phyloP scores from a whole-genome alignment of 768 basidiomycete species.

The Tricholoma furcatifolium region DNA sequence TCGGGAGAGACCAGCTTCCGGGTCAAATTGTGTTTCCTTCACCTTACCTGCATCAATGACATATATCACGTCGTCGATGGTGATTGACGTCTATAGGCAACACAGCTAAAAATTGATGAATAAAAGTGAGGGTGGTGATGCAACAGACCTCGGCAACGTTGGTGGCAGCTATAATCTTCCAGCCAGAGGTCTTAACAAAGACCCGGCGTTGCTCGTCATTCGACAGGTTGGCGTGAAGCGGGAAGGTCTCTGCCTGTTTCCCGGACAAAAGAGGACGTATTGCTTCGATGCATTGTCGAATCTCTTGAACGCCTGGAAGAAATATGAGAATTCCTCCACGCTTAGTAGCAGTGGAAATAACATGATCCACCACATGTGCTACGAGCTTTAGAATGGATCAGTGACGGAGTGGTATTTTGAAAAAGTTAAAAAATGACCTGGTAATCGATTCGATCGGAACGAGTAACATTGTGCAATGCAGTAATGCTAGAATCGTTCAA shows the following conservation, averaged over 20 bases:
- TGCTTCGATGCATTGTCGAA: conserved; percentile 70
- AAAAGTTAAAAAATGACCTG: conserved; percentile 40
- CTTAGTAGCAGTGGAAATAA: conserved; percentile 46
- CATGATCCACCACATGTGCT: conserved; percentile 61
- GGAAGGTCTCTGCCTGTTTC: conserved; percentile 55
- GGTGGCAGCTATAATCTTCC: conserved; percentile 88
- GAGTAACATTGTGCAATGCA: conserved; percentile 59
- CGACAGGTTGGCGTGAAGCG: conserved; percentile 88
- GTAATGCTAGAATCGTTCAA: conserved; percentile 49
- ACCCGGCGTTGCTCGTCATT: conserved; percentile 80
- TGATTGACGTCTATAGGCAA: conserved; percentile 73
- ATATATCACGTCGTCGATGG: conserved; percentile 85
- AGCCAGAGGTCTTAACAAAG: conserved; percentile 58
- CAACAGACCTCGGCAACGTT: conserved; percentile 82
- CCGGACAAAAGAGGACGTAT: conserved; percentile 36
- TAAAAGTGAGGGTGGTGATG: neutral
- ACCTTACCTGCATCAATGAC: conserved; percentile 85
- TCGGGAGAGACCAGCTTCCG: conserved; percentile 68
- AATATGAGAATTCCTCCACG: conserved; percentile 81
- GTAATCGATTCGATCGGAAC: conserved; percentile 70
- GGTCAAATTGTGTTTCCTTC: conserved; percentile 77
- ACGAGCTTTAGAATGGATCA: conserved; percentile 48
- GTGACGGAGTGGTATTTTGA: neutral
- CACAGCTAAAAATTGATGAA: neutral
- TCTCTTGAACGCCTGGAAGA: conserved; percentile 88